Evolutionary conservation across 192 early-diverging fungal genomes (phyloP), one percentile per base, ranked within the genome.

Genomic region (Gigaspora rosea): DNA sequence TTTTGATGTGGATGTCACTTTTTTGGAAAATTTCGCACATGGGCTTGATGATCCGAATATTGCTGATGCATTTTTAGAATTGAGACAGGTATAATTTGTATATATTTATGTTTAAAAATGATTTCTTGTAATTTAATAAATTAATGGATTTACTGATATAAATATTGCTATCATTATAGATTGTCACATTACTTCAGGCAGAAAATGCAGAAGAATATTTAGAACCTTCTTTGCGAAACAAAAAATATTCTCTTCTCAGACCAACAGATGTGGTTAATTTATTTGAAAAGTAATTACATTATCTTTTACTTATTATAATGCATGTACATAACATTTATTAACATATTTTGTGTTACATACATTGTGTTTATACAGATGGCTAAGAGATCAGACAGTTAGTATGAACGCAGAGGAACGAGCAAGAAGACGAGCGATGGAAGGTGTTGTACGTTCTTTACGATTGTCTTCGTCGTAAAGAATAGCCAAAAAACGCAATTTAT

Each of bases 191-290:
- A 16, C 80, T 93, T 0, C 74, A 87, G 41, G 88, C 91, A 7
- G 91, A 94, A n/a, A 90, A 90, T 68, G 87, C 88, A 36, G 94
- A 95, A 67, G 92, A 95, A n/a, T 92, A 88, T 77, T 78, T 92
- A 71, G 86, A 88, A 13, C 87, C 91, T 35, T 82, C 84, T 48
- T 77, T 91, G n/a, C 82, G 90, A 57, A 90, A 84, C 68, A 85
- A 84, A 63, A 82, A 88, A 75, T 96, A 93, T 81, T 69, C 87
- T n/a, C 82, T 86, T 65, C 76, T 96, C 48, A 87, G 89, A 71
- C 78, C 87, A 0, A 77, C 82, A 18, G 90, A 94, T 77, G 85
- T 92, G 41, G 85, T 88, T 10, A 80, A 82, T 32, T 77, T 96
- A 54, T 80, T 96, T 27, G 95, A 96, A 87, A 96, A 95, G 95